Percentiles rank a stretch among this genome's conserved stretches.
Conservation (phyloP, 345 rosid genomes). For the Arabis alpina region DNA sequence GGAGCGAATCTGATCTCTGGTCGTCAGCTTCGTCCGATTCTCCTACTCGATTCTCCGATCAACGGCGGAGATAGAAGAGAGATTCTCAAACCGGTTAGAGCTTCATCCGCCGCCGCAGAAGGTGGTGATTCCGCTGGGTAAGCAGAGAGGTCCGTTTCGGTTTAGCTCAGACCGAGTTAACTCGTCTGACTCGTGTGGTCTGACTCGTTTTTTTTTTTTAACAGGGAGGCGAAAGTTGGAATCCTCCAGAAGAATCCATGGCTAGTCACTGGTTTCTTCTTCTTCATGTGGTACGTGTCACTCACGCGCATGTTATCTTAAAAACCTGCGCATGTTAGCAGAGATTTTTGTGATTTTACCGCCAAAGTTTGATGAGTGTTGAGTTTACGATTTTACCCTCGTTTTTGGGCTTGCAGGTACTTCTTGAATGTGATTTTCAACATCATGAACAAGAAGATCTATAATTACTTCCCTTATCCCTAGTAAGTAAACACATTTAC, state of each 20-base stretch:
- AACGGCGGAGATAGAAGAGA: slow-evolving; percentile 47
- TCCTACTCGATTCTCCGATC: slow-evolving; percentile 54
- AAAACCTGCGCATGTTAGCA: slow-evolving; percentile 8
- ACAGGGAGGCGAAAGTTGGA: slow-evolving; percentile 76
- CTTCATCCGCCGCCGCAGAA: slow-evolving; percentile 67
- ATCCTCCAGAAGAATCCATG: slow-evolving; percentile 75
- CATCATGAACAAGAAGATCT: slow-evolving; percentile 97
- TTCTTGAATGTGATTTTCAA: slow-evolving; percentile 96
- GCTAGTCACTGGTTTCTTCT: slow-evolving; percentile 89
- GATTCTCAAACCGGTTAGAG: slow-evolving; percentile 53
- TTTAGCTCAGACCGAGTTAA: slow-evolving; percentile 41
- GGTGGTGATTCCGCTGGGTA: slow-evolving; percentile 97
- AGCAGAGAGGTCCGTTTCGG: slow-evolving; percentile 77
- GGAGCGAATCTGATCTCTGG: slow-evolving; percentile 84
- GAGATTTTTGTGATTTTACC: slow-evolving; percentile 18
- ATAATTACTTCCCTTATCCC: slow-evolving; percentile 96
- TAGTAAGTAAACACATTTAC: slow-evolving; percentile 58
- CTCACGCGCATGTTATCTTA: slow-evolving; percentile 17
- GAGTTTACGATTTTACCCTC: slow-evolving; percentile 25
- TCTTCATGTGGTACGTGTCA: slow-evolving; percentile 87
- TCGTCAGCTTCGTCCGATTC: slow-evolving; percentile 78
- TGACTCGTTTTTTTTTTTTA: slow-evolving; percentile 40
- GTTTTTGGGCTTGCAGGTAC: slow-evolving; percentile 29
- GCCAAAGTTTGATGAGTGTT: neutral
- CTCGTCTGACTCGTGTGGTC: slow-evolving; percentile 47